Conservation (phyloP, 352 stramenopile genomes). For the Phytopythium boreale region DNA sequence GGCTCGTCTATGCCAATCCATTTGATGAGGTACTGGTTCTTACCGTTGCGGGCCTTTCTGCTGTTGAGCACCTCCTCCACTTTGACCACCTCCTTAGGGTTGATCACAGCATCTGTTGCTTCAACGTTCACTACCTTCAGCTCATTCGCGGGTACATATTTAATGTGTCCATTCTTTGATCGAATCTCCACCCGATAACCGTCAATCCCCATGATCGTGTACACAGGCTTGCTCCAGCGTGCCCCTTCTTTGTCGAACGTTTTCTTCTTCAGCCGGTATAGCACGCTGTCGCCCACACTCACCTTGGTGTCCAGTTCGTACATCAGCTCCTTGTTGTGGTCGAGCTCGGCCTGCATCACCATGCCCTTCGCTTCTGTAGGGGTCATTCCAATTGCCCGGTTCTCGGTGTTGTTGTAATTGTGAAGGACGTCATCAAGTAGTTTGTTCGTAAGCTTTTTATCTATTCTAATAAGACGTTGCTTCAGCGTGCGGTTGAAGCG, state of each 20-base stretch:
- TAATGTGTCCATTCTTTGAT: constrained; percentile 16
- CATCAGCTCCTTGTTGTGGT: constrained; percentile 14
- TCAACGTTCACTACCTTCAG: constrained; percentile 7
- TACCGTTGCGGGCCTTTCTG: constrained; percentile 5
- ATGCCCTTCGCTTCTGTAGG: constrained; percentile 13
- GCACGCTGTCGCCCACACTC: too few relatives aligned
- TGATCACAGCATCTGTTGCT: constrained; percentile 5
- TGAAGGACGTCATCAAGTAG: constrained; percentile 11
- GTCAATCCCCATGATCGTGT: constrained; percentile 8
- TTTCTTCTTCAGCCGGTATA: constrained; percentile 4
- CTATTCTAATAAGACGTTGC: constrained; percentile 15
- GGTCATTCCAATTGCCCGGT: constrained; percentile 3
- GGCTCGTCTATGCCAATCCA: background rate
- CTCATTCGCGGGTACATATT: constrained; percentile 9
- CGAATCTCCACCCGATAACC: constrained; percentile 6
- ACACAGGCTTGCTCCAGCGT: constrained; percentile 1
- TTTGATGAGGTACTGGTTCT: background rate
- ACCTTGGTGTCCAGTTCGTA: background rate
- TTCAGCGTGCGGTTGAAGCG: constrained; percentile 24
- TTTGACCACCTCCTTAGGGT: background rate
- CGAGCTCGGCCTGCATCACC: constrained; percentile 5
- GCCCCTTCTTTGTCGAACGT: constrained; percentile 10
- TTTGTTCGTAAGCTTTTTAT: constrained; percentile 7
- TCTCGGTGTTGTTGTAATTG: constrained; percentile 18
- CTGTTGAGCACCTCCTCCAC: background rate